Conservation (phyloP, 768 basidiomycete species). For the Gloeophyllum trabeum region DNA sequence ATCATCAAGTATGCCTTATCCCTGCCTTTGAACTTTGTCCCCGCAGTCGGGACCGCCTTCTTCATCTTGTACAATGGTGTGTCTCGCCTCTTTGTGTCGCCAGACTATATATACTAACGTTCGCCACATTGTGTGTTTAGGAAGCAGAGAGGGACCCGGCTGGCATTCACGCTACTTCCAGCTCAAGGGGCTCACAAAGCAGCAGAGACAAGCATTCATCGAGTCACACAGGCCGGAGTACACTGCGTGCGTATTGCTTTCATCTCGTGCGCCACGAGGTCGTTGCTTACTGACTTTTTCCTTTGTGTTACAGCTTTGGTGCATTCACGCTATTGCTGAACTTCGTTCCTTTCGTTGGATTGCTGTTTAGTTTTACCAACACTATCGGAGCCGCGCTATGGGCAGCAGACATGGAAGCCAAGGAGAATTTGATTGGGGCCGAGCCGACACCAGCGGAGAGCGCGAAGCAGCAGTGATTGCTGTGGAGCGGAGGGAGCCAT, state of each 20-base stretch:
- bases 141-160: conserved; percentile 35
- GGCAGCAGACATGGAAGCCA: conserved; percentile 52
- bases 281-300: too few species aligned
- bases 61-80: conserved; percentile 47
- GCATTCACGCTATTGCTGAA: conserved; percentile 45
- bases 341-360: conserved; percentile 48
- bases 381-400: conserved; percentile 65
- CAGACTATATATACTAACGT: background rate
- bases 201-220: conserved; percentile 33
- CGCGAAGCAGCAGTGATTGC: too few species aligned
- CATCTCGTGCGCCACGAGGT: background rate
- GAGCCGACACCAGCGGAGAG: too few species aligned
- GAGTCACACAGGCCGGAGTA: conserved; percentile 43
- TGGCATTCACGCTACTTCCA: conserved; percentile 63
- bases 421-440: conserved; percentile 14
- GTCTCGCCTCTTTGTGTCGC: conserved; percentile 1
- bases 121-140: conserved; percentile 10
- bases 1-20: conserved; percentile 49
- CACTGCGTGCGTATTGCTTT: conserved; percentile 36
- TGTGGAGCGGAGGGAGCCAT: too few species aligned
- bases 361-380: conserved; percentile 50
- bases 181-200: conserved; percentile 41
- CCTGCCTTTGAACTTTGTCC: conserved; percentile 58
- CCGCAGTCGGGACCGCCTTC: conserved; percentile 49
- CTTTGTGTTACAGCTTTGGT: conserved; percentile 34